Conservation (phyloP, 2,329 filamentous ascomycete species). For the Penicillium concentricum region DNA sequence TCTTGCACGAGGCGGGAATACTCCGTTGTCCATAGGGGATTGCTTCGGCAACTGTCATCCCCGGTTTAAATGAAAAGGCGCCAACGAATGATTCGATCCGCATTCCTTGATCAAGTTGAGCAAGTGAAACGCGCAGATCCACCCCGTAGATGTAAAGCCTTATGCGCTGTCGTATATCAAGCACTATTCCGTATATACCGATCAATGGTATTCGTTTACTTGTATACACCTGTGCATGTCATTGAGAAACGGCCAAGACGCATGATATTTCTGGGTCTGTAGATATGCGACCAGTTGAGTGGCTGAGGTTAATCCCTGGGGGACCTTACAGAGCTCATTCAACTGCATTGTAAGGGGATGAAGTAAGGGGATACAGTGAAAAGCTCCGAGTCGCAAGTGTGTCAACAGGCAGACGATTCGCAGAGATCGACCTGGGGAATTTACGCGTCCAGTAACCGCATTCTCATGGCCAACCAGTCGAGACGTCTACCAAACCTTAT, state of each 20-base stretch:
- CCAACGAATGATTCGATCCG: not conserved
- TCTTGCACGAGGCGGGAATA: slow-evolving; percentile 11
- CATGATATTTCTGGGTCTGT: slow-evolving; percentile 10
- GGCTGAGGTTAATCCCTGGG: slow-evolving; percentile 15
- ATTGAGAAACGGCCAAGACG: slow-evolving; percentile 23
- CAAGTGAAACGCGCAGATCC: not conserved
- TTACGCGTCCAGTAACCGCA: not conserved
- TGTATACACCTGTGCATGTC: slow-evolving; percentile 3
- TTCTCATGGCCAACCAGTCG: not conserved
- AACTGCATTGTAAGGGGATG: slow-evolving; percentile 10
- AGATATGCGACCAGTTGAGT: slow-evolving; percentile 4
- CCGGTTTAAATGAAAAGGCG: not conserved
- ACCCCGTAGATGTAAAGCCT: not conserved
- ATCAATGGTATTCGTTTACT: not conserved
- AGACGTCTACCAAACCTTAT: slow-evolving; percentile 10
- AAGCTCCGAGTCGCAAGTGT: slow-evolving; percentile 16
- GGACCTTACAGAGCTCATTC: slow-evolving; percentile 15
- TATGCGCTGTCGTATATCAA: not conserved
- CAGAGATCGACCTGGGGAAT: not conserved
- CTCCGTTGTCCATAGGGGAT: slow-evolving; percentile 7
- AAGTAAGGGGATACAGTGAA: slow-evolving; percentile 18
- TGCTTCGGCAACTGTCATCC: slow-evolving; percentile 9
- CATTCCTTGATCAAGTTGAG: slow-evolving; percentile 2
- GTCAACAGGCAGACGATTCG: not conserved
- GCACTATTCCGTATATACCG: not conserved